A percentile compares a stretch with the other conserved stretches of the same genome.
phyloP scores from a whole-genome alignment of 2,329 filamentous ascomycete genomes.

The Xylariaceae sp. region DNA sequence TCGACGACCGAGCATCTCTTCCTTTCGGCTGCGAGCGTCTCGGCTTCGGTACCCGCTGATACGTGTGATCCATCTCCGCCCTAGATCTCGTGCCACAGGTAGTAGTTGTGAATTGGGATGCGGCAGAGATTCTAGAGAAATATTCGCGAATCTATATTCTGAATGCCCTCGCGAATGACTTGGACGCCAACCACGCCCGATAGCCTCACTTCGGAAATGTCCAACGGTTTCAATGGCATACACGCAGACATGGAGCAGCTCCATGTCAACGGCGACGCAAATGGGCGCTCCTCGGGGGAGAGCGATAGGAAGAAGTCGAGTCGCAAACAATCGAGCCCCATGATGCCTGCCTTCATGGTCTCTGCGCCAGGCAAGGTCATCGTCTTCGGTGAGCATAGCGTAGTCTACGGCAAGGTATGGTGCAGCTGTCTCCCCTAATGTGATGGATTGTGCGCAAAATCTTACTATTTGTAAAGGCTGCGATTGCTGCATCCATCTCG shows the following conservation, averaged over 20 bases:
- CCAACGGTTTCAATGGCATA: slow-evolving; percentile 37
- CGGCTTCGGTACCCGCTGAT: background rate
- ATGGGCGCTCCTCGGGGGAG: slow-evolving; percentile 35
- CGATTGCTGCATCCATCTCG: slow-evolving; percentile 93
- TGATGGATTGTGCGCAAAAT: background rate
- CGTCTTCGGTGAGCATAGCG: slow-evolving; percentile 95
- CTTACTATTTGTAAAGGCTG: slow-evolving; percentile 58
- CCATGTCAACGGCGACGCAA: slow-evolving; percentile 30
- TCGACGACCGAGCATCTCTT: background rate
- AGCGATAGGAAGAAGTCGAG: slow-evolving; percentile 44
- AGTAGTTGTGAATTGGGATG: slow-evolving; percentile 1
- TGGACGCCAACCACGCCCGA: slow-evolving; percentile 31
- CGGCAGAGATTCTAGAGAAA: background rate
- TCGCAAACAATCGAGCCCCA: slow-evolving; percentile 64
- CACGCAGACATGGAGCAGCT: slow-evolving; percentile 34
- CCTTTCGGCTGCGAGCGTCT: background rate
- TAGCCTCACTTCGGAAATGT: slow-evolving; percentile 38
- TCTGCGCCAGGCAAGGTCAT: slow-evolving; percentile 98
- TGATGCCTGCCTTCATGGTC: slow-evolving; percentile 94
- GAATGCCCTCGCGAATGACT: slow-evolving; percentile 25
- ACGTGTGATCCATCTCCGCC: slow-evolving; percentile 14
- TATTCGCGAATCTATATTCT: slow-evolving; percentile 1
- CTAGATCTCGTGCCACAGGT: slow-evolving; percentile 7
- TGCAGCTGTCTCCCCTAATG: background rate
- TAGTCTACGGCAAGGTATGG: slow-evolving; percentile 90